phyloP scores from a whole-genome alignment of 441 rosid species.

The Flueggea neowawraea region DNA sequence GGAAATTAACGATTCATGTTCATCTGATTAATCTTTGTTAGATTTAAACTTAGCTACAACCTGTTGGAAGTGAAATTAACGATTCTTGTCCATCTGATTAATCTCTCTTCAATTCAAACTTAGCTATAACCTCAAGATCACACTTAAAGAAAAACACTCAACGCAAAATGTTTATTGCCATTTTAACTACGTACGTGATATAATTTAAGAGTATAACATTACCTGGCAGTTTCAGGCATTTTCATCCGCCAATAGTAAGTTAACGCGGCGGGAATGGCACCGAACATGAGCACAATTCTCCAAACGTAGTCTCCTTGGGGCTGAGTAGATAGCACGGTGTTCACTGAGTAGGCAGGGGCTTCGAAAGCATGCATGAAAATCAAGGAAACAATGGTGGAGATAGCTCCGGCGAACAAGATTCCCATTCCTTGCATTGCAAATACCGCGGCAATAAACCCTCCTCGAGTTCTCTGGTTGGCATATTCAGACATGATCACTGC shows the following conservation, averaged over 20 bases:
- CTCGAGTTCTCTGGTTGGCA: background rate
- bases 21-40: too few relatives aligned
- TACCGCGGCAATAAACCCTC: background rate
- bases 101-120: too few relatives aligned
- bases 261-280: background rate
- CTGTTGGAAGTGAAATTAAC: too few relatives aligned
- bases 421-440: background rate
- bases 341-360: background rate
- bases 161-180: too few relatives aligned
- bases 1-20: too few relatives aligned
- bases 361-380: background rate
- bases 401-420: background rate
- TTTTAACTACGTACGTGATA: too few relatives aligned
- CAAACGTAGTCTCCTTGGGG: background rate
- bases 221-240: background rate
- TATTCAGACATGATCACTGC: background rate
- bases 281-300: background rate
- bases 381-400: background rate
- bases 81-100: too few relatives aligned
- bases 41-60: too few relatives aligned
- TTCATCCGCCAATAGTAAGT: background rate
- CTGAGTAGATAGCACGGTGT: background rate
- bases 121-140: too few relatives aligned
- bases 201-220: too few relatives aligned
- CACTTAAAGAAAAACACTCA: too few relatives aligned